Percentiles rank a stretch among this genome's conserved stretches.
These are phyloP conservation scores for Claviceps spartinae DNA, from an alignment of 2,329 filamentous ascomycete genomes.

Conservation along the genomic window DNA sequence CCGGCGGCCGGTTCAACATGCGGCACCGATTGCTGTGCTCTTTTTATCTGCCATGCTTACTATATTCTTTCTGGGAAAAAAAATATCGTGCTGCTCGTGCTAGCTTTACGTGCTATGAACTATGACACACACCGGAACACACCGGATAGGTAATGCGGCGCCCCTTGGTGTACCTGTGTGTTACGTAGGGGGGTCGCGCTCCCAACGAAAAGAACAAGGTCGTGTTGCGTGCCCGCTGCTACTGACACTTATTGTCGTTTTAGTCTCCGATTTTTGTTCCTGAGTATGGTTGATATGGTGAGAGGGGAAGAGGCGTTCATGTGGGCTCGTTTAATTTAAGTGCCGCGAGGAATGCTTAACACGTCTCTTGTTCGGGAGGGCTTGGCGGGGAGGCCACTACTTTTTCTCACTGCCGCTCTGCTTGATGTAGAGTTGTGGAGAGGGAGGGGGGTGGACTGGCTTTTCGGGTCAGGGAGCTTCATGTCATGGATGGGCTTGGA, in stretches of 20 bases:
- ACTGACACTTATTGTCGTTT: not conserved
- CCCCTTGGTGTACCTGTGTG: too few species aligned
- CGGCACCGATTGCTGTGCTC: too few species aligned
- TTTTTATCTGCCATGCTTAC: too few species aligned
- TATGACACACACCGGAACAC: too few species aligned
- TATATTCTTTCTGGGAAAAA: too few species aligned
- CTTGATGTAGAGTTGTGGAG: slow-evolving; percentile 35
- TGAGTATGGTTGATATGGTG: not conserved
- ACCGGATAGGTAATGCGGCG: slow-evolving; percentile 2
- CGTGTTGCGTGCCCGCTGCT: not conserved
- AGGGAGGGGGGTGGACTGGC: slow-evolving; percentile 14
- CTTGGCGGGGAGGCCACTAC: slow-evolving; percentile 11
- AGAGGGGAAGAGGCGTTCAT: not conserved
- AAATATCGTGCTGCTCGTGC: too few species aligned
- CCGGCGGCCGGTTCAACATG: too few species aligned
- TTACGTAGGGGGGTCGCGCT: not conserved
- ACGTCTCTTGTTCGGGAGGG: not conserved
- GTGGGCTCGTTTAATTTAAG: not conserved
- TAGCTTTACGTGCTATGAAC: too few species aligned
- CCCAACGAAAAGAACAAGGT: not conserved
- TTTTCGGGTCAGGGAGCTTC: too few species aligned
- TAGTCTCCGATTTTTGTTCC: not conserved
- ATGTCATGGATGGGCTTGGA: too few species aligned
- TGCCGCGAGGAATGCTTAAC: not conserved
- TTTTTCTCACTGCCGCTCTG: slow-evolving; percentile 41